These are phyloP conservation scores for Gastrodia elata DNA, from an alignment of 106 monocot genomes.

Conservation along the genomic window DNA sequence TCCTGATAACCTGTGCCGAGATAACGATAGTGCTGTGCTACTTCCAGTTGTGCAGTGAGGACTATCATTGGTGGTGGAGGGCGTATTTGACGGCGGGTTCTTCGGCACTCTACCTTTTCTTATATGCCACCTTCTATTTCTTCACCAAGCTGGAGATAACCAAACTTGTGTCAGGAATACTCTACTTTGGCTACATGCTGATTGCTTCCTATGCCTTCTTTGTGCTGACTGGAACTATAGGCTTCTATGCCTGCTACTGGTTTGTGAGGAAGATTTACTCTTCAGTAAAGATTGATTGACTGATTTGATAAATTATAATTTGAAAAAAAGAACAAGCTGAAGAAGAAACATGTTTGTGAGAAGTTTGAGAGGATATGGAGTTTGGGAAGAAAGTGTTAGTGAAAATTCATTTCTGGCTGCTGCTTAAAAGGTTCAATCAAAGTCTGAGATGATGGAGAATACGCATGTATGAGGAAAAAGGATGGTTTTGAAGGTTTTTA, in stretches of 20 bases:
- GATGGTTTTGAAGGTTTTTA: no score
- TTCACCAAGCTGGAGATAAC: constrained; percentile 72
- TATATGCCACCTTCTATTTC: constrained; percentile 59
- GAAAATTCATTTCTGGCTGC: no score
- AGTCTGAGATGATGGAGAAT: no score
- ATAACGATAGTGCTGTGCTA: constrained; percentile 70
- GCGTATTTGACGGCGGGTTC: constrained; percentile 62
- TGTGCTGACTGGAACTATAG: constrained; percentile 25
- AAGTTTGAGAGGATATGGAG: no score
- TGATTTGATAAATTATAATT: no score
- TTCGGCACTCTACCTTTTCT: constrained; percentile 55
- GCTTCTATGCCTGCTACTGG: constrained; percentile 31
- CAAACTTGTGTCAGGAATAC: constrained; percentile 47
- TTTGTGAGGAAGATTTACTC: constrained; percentile 32
- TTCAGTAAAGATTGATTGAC: constrained; percentile 27
- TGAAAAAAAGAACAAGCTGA: no score
- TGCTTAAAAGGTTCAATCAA: no score
- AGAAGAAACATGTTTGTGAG: no score
- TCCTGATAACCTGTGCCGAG: constrained; percentile 59
- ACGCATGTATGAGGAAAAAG: no score
- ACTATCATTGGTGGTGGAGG: constrained; percentile 74
- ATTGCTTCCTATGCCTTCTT: constrained; percentile 48
- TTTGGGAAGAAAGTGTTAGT: no score
- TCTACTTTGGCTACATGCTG: constrained; percentile 67
- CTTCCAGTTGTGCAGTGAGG: constrained; percentile 69